phyloP scores from a whole-genome alignment of 2,329 filamentous ascomycete species.

The Ophiocordyceps robertsii region DNA sequence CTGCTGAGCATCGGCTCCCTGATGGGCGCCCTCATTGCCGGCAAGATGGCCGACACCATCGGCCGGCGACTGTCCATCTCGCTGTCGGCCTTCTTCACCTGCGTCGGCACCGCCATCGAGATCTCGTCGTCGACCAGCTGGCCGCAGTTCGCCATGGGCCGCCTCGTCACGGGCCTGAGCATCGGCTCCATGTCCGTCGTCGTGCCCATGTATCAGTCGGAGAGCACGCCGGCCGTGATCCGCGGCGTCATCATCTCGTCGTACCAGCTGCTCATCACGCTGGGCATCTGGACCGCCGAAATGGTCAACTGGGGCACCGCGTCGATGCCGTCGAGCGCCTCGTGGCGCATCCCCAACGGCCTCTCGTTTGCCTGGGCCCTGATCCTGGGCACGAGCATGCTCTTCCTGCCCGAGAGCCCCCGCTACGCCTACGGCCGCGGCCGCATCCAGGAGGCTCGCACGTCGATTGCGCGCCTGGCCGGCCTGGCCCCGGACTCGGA shows the following conservation, averaged over 20 bases:
- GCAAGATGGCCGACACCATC: constrained; percentile 46
- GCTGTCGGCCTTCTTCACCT: constrained; percentile 48
- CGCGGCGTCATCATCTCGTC: constrained; percentile 49
- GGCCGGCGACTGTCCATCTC: constrained; percentile 51
- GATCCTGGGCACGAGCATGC: constrained; percentile 33
- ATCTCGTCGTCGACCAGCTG: constrained; percentile 41
- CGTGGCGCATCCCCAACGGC: constrained; percentile 51
- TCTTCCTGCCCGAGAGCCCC: constrained; percentile 41
- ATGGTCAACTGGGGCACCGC: constrained; percentile 51
- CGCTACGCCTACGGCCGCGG: constrained; percentile 35
- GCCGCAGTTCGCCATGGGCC: constrained; percentile 52
- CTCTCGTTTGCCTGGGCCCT: constrained; percentile 43
- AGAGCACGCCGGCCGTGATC: constrained; percentile 50
- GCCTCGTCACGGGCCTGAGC: constrained; percentile 52
- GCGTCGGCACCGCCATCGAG: constrained; percentile 50
- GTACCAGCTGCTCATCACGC: constrained; percentile 57
- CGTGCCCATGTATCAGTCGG: constrained; percentile 56
- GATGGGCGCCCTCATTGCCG: constrained; percentile 42
- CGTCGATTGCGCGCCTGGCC: constrained; percentile 31
- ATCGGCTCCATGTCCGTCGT: constrained; percentile 51
- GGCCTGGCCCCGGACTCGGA: constrained; percentile 24
- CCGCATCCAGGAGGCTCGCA: constrained; percentile 31
- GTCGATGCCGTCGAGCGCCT: constrained; percentile 25
- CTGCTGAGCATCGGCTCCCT: constrained; percentile 48
- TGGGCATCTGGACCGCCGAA: constrained; percentile 49